Conservation (phyloP, 2,329 filamentous ascomycete species). For the Cercospora beticola region DNA sequence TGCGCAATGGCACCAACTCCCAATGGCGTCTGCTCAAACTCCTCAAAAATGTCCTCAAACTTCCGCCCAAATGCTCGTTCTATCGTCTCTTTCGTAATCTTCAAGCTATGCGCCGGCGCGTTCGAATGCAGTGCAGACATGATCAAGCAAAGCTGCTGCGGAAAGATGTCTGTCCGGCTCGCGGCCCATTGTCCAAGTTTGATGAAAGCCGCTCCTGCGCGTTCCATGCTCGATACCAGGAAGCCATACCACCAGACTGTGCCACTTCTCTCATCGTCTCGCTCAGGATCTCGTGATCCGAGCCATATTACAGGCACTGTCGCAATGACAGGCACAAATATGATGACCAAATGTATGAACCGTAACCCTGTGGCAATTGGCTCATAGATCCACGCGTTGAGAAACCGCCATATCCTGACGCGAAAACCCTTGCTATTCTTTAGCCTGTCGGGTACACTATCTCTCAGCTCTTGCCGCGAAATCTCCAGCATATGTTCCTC, state of each 20-base stretch:
- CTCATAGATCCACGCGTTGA: constrained; percentile 75
- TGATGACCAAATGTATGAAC: constrained; percentile 81
- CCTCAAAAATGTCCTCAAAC: constrained; percentile 93
- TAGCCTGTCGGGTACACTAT: constrained; percentile 63
- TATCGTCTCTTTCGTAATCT: constrained; percentile 75
- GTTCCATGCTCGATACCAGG: constrained; percentile 84
- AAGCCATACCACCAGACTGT: constrained; percentile 95
- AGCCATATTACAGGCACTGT: constrained; percentile 80
- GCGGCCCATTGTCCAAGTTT: constrained; percentile 99
- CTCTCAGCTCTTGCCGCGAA: constrained; percentile 74
- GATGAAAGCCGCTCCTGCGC: constrained; percentile 92
- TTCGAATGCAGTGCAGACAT: constrained; percentile 96
- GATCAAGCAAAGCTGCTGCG: constrained; percentile 82
- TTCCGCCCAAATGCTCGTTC: constrained; percentile 74
- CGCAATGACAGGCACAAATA: constrained; percentile 87
- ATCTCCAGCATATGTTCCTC: constrained; percentile 85
- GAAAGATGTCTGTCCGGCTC: constrained; percentile 94
- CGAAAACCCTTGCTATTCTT: constrained; percentile 59
- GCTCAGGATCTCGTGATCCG: constrained; percentile 61
- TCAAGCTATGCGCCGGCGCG: constrained; percentile 85
- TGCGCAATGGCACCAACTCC: constrained; percentile 96
- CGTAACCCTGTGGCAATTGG: constrained; percentile 81
- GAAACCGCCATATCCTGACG: constrained; percentile 61
- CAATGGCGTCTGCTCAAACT: constrained; percentile 85
- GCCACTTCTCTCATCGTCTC: constrained; percentile 73